Base-by-base conservation (phyloP, 768 basidiomycete genomes). In the Boletales sp. region DNA sequence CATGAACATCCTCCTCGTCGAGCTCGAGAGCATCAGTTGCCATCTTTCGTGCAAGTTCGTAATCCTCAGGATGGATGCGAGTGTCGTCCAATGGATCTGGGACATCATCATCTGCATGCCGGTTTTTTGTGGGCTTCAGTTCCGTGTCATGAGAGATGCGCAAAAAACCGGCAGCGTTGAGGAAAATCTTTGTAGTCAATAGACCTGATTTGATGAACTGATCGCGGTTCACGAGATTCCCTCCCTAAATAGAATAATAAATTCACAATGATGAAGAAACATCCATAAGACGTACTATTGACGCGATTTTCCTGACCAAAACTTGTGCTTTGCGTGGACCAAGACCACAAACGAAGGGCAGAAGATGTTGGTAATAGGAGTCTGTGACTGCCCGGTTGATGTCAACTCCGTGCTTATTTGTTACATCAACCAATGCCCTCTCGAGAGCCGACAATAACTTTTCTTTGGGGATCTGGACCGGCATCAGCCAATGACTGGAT, bases 31-130 rank as follows among this genome's bases (percentile, higher is more conserved):
- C 93, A 68, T 97, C 94, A 17, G 91, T 90, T 34, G 95, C 95
- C 94, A 99, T 97, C 74, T 98, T 97, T 32, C 92, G 85, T 4
- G 97, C 95, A 35, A 98, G 78, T 57, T 97, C 94, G 63, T 98
- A 99, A 69, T 99, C 97, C 65, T 95, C 91, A 7, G 92, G 92
- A 63, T 99, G 97, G 46, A 99, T 91, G 17, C 97, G 89, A 34
- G 94, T 98, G 62, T 85, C 84, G 63, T 99, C 97, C 45, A 99
- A 75, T 5, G 94, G 91, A 67, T 99, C 97, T 32, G 80, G 81
- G 48, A 82, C 77, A 40, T 89, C 87, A 40, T 83, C 81, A 30
- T 86, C 82, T 51, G 71, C 69, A 43, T 78, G 76, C 34, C 78
- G 75, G 39, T 79, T 77, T 68, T 89, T 89, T 30, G 73, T 60